These are phyloP conservation scores for Aspergillus transmontanensis DNA, from an alignment of 2,329 filamentous ascomycete genomes.

Conservation along the genomic window DNA sequence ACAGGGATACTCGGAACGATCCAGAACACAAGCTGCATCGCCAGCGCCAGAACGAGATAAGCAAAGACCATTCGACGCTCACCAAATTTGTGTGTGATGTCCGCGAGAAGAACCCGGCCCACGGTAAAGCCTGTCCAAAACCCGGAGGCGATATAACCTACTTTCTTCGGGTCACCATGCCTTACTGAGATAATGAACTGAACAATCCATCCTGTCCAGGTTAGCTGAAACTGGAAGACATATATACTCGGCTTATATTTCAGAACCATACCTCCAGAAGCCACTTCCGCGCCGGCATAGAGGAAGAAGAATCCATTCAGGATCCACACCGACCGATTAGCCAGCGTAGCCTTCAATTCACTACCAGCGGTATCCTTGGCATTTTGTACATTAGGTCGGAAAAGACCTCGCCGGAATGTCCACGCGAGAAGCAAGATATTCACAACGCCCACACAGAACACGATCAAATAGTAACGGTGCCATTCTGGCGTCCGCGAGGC, in stretches of 20 bases:
- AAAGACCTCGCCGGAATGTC: slow-evolving; percentile 25
- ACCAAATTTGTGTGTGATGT: slow-evolving; percentile 27
- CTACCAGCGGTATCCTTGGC: slow-evolving; percentile 23
- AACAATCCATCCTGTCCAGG: slow-evolving; percentile 24
- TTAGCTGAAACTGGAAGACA: background rate
- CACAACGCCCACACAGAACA: slow-evolving; percentile 17
- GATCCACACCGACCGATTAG: slow-evolving; percentile 24
- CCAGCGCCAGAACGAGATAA: slow-evolving; percentile 22
- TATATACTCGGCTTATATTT: background rate
- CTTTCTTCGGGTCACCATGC: slow-evolving; percentile 25
- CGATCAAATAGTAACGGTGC: slow-evolving; percentile 27
- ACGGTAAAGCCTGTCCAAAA: slow-evolving; percentile 29
- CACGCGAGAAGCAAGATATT: slow-evolving; percentile 19
- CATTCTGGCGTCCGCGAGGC: slow-evolving; percentile 23
- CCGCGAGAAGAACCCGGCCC: slow-evolving; percentile 24
- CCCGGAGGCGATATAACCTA: slow-evolving; percentile 27
- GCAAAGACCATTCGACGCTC: slow-evolving; percentile 26
- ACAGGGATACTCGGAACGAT: slow-evolving; percentile 23
- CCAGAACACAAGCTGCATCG: slow-evolving; percentile 27
- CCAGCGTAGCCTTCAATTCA: slow-evolving; percentile 22
- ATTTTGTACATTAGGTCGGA: slow-evolving; percentile 22
- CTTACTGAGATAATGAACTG: slow-evolving; percentile 27
- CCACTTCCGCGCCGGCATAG: slow-evolving; percentile 28
- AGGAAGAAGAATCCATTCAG: slow-evolving; percentile 29
- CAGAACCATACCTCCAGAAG: slow-evolving; percentile 22